Evolutionary conservation across 805 yeast genomes (phyloP).

Genomic region (Saccharomycopsis selenospora): DNA sequence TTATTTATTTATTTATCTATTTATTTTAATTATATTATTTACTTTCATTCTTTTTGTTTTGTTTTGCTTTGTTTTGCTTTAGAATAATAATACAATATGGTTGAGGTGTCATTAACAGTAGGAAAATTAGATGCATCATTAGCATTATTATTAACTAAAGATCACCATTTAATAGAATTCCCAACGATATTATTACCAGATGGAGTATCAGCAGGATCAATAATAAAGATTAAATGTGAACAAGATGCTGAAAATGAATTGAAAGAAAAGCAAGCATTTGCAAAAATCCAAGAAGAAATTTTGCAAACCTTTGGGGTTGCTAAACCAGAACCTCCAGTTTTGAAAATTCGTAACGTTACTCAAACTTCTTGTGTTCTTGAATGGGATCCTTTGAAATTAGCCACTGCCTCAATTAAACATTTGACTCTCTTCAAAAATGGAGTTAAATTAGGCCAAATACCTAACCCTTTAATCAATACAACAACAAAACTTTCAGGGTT

Average conservation of each 20-base stretch:
- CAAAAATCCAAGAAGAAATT: slow-evolving; percentile 64
- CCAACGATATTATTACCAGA: slow-evolving; percentile 92
- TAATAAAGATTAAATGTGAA: slow-evolving; percentile 78
- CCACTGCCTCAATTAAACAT: slow-evolving; percentile 72
- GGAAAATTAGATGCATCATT: slow-evolving; percentile 94
- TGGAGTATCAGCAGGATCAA: slow-evolving; percentile 87
- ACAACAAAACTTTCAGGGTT: slow-evolving; percentile 87
- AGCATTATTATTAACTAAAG: slow-evolving; percentile 81
- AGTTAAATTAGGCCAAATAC: slow-evolving; percentile 69
- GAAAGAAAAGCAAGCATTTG: slow-evolving; percentile 52
- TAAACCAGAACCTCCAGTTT: slow-evolving; percentile 63
- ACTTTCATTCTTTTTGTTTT: too few species aligned
- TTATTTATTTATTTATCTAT: background rate
- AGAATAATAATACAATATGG: slow-evolving; percentile 52
- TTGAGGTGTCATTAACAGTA: slow-evolving; percentile 87
- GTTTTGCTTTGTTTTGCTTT: too few species aligned
- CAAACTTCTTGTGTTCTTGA: slow-evolving; percentile 93
- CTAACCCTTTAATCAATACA: slow-evolving; percentile 69
- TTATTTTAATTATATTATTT: too few species aligned
- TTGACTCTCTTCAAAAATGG: slow-evolving; percentile 72
- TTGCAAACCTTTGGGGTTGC: slow-evolving; percentile 62
- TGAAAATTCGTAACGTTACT: slow-evolving; percentile 70
- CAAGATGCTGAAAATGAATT: slow-evolving; percentile 63
- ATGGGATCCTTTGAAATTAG: slow-evolving; percentile 84
- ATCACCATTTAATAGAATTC: slow-evolving; percentile 91